Evolutionary conservation across 768 basidiomycete genomes (phyloP).

Genomic region (Phylloporus sp.): DNA sequence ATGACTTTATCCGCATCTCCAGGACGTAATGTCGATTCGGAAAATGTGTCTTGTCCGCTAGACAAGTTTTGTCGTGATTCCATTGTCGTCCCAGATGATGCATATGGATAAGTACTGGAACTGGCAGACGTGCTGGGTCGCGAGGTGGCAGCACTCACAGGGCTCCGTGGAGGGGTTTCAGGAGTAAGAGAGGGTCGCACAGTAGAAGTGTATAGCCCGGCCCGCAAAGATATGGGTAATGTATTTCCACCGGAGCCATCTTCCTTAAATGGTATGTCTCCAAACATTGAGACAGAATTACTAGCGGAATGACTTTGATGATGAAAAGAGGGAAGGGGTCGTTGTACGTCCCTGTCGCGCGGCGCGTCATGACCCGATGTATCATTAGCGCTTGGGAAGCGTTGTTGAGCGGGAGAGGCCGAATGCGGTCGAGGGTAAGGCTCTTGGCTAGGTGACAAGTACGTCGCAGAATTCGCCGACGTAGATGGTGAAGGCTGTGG

Average conservation of each 20-base stretch:
- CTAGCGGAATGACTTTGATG: constrained; percentile 27
- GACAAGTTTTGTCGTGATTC: constrained; percentile 21
- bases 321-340: constrained; percentile 22
- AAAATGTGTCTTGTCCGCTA: constrained; percentile 31
- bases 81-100: constrained; percentile 27
- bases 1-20: constrained; percentile 30
- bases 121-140: constrained; percentile 35
- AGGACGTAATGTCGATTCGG: constrained; percentile 32
- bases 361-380: constrained; percentile 11
- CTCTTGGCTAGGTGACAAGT: constrained; percentile 48
- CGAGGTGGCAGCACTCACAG: constrained; percentile 50
- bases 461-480: constrained; percentile 19
- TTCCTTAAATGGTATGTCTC: constrained; percentile 28
- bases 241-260: constrained; percentile 24
- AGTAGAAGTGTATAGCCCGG: constrained; percentile 24
- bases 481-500: constrained; percentile 22
- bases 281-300: constrained; percentile 30
- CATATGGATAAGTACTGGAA: constrained; percentile 22
- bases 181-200: constrained; percentile 33
- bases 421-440: constrained; percentile 64
- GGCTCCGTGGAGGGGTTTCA: constrained; percentile 62
- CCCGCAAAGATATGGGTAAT: constrained; percentile 26
- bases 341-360: constrained; percentile 30
- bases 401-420: constrained; percentile 39
- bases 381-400: constrained; percentile 23